phyloP scores from a whole-genome alignment of 495 filamentous ascomycete species.

The Clohesyomyces aquaticus region DNA sequence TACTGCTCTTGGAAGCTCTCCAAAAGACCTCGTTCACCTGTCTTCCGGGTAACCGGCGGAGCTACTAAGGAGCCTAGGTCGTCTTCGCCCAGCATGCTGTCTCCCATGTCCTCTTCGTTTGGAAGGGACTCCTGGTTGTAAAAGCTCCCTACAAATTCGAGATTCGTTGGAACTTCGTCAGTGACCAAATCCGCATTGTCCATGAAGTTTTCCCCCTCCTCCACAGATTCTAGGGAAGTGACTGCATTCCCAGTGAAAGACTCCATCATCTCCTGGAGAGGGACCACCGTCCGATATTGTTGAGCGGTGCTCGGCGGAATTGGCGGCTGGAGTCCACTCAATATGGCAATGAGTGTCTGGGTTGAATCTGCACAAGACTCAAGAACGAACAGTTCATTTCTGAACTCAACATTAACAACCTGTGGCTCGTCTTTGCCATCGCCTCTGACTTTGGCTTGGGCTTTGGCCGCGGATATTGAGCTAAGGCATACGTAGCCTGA shows the following conservation, averaged over 20 bases:
- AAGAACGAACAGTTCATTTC: conserved; percentile 82
- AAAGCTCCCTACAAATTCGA: conserved; percentile 68
- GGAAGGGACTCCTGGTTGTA: conserved; percentile 52
- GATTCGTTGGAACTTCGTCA: conserved; percentile 56
- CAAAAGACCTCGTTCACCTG: conserved; percentile 62
- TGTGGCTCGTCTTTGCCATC: conserved; percentile 58
- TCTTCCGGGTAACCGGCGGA: conserved; percentile 48
- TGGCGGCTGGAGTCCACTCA: conserved; percentile 83
- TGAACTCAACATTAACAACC: conserved; percentile 73
- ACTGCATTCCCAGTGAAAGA: conserved; percentile 88
- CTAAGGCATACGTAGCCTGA: conserved; percentile 83
- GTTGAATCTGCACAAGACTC: conserved; percentile 98
- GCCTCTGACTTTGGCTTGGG: conserved; percentile 60
- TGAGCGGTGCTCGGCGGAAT: conserved; percentile 74
- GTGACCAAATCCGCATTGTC: conserved; percentile 47
- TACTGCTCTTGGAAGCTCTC: conserved; percentile 66
- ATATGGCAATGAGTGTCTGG: conserved; percentile 79
- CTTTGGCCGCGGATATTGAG: conserved; percentile 77
- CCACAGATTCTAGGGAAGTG: conserved; percentile 12
- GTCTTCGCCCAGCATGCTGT: conserved; percentile 55
- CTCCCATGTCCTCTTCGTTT: conserved; percentile 51
- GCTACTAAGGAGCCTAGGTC: conserved; percentile 49
- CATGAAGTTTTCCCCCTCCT: conserved; percentile 35
- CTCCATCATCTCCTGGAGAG: conserved; percentile 83
- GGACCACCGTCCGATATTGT: conserved; percentile 87